Base-by-base conservation (phyloP, 352 stramenopile species). In the Thalassiosira allenii region DNA sequence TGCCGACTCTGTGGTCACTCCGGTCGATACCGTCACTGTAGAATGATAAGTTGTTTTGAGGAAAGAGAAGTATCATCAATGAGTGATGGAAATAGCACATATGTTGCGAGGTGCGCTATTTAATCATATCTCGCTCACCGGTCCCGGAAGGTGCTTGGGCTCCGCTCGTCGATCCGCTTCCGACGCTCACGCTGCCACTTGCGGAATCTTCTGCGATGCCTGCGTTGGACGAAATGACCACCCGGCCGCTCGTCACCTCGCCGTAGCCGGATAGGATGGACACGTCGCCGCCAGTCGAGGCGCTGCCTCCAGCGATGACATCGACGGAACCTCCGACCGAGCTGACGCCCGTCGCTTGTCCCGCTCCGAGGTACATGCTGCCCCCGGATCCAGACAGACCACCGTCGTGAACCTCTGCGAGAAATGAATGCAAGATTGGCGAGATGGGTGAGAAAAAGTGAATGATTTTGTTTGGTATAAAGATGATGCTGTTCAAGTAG, bases 251-350 rank as follows among this genome's bases (percentile, higher is more conserved):
- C 2, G 32, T 34, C 2, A 56, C 41, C n/a, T 51, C 66, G 32
- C 66, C 75, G 34, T 37, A 75, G 23, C 75, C 66, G 17, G 75
- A 83, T 5, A 54, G 22, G 8, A 83, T 29, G 8, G 30, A 37
- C 5, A 84, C 40, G 27, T 63, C 53, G 22, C 69, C 76, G 14
- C 76, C 76, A 8, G 43, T 54, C 8, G 57, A 69, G 20, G 30
- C 23, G 20, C 44, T 68, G 22, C 22, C 44, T 22, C 68, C 76
- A 27, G 29, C 54, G 4, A 29, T 20, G 52, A 84, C 30, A 5
- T 65, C 20, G 17, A 78, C 40, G 23, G 77, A 63, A 29, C 77
- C 69, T 52, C 76, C 69, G 33, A 54, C 37, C 0, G 76, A 84
- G 8, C 32, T 37, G 2, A 54, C 41, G 32, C 76, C 68, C 2